Evolutionary conservation across 164 flowering plant genomes (phyloP), one percentile per base, ranked within the genome.

Genomic region (Vitis amurensis): DNA sequence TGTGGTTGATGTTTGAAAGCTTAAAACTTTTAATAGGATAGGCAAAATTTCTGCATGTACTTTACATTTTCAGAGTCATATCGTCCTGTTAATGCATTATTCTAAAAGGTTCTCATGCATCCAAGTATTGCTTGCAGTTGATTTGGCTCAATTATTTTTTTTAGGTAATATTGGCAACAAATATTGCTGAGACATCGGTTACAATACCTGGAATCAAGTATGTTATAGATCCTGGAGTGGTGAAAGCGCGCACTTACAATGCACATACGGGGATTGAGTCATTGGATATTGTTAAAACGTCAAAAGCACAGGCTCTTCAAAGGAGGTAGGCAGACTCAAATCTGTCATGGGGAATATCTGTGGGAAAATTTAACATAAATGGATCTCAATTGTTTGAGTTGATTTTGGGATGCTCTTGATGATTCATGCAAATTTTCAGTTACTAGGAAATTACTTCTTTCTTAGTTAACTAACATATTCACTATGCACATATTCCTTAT

Each of bases 131-230:
- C 8, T 11, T 5, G 1, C 48, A 29, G 31, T 51, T 55, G 9
- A 67, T 59, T 17, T 64, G 19, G 49, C 61, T 66, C 50, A 7
- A 57, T 66, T 16, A 9, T 12, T 63, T 62, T 71, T 8, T 68
- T 53, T 62, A 93, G 99, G 97, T 91, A 30, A 88, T 95, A 81
- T 70, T 93, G 80, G 96, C 97, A 49, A 95, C 99, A 70, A 93
- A 95, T 80, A 93, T 95, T 81, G 98, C 97, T 53, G 97, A 93
- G 83, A 93, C 99, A 74, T 95, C 98, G 12, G 91, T 95, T 67
- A 91, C 98, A 16, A 95, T 93, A 47, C 97, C 97, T 83, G 96
- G 99, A 77, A 90, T 95, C 73, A 91, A 83, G 85, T 95, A 89
- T 78, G 99, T 95, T 30, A 74, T 95, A 57, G 99, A 95, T 79